Evolutionary conservation across 306 rosid species (phyloP).

Genomic region (Hippophae tibetana): DNA sequence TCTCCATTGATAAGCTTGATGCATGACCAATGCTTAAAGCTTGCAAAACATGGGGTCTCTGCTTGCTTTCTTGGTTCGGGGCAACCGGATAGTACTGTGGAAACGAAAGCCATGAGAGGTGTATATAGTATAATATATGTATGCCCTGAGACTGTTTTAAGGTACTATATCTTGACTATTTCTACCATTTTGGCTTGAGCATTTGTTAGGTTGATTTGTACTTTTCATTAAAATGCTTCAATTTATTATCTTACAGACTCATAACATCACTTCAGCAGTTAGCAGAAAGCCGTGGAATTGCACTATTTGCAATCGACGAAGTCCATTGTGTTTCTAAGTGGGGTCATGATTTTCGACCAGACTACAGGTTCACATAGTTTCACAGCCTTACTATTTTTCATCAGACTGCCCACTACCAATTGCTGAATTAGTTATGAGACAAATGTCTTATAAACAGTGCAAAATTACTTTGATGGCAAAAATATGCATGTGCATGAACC

Average conservation of each 20-base stretch:
- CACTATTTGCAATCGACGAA: conserved; percentile 89
- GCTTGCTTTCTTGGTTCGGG: conserved; percentile 98
- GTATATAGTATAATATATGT: conserved; percentile 64
- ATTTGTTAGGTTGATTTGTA: background rate
- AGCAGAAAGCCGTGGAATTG: conserved; percentile 72
- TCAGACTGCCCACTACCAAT: too few relatives aligned
- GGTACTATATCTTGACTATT: conserved; percentile 24
- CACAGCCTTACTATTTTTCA: too few relatives aligned
- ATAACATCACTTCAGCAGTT: conserved; percentile 65
- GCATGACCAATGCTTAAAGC: conserved; percentile 92
- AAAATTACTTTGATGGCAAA: too few relatives aligned
- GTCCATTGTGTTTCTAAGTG: conserved; percentile 94
- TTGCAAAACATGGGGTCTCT: conserved; percentile 59
- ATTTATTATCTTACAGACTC: conserved; percentile 38
- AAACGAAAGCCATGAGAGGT: conserved; percentile 79
- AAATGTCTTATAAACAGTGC: too few relatives aligned
- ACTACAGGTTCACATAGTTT: conserved; percentile 46
- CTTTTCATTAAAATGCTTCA: conserved; percentile 2
- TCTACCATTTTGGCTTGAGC: background rate
- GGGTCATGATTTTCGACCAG: conserved; percentile 97
- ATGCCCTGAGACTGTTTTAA: conserved; percentile 78
- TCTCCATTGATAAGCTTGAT: conserved; percentile 90
- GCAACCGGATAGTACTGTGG: conserved; percentile 76
- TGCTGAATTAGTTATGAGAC: too few relatives aligned
- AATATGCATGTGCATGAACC: too few relatives aligned